Evolutionary conservation across 192 early-diverging fungal species (phyloP), one percentile per base, ranked within the genome.

Genomic region (Rhizophagus sp.): DNA sequence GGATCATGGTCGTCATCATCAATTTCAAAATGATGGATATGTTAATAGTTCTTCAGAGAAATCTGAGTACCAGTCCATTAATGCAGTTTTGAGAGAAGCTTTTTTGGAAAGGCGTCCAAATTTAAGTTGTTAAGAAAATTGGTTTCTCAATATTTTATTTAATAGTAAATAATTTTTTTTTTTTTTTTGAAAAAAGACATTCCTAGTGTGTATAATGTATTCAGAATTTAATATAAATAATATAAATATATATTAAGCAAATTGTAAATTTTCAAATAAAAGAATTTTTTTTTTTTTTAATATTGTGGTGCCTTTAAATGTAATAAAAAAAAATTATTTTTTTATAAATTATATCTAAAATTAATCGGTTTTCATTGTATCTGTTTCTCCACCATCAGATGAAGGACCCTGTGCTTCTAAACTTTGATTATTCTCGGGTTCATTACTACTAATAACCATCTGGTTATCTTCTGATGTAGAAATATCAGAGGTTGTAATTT

Each of bases 21-120:
- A 34, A 4, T 34, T 34, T 68, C 25, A 34, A 9, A 68, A 34
- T 68, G 19, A 19, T 19, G 17, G 19, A 6, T 34, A 68, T 68
- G 19, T 7, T 68, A 4, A 34, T 34, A 19, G 33, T 68, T 34
- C 19, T 34, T 17, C 15, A 39, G 17, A 30, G 0, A 19, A 34
- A 6, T 39, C 67, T 8, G 67, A 22, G 19, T 69, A 69, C 8
- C 33, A 69, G 34, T 69, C 67, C 19, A 69, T 69, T 36, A 69
- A 69, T 41, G 27, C 67, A 17, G 34, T 69, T 69, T 69, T 69
- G 34, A 69, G 67, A 22, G 67, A 69, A 41, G 67, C 67, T 69
- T 69, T 69, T 12, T 69, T 69, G 15, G 19, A 17, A 36, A 69
- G 67, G 33, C 67, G 39, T 69, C 64, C 15, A 22, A 17, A 57